Evolutionary conservation across 2,329 filamentous ascomycete genomes (phyloP).

Genomic region (Colletotrichum shisoi): DNA sequence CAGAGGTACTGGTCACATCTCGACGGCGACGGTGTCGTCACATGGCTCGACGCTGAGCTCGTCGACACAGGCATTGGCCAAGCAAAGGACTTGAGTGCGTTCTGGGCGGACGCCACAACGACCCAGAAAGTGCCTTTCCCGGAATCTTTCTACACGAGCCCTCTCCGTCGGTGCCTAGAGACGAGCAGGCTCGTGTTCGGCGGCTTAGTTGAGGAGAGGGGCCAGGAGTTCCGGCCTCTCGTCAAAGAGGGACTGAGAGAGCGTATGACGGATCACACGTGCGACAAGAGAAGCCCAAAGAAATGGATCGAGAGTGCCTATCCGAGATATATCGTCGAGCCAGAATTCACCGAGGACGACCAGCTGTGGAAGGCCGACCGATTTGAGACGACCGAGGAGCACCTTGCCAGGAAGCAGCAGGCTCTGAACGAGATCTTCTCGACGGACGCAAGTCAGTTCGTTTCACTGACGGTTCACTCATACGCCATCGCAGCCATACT

Average conservation of each 20-base stretch:
- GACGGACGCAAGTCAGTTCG: conserved; percentile 49
- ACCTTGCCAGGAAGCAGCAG: conserved; percentile 53
- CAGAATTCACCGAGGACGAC: conserved; percentile 64
- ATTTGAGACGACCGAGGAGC: conserved; percentile 59
- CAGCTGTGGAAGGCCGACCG: conserved; percentile 57
- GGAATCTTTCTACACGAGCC: conserved; percentile 63
- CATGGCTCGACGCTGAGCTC: conserved; percentile 58
- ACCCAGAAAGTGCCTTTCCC: conserved; percentile 61
- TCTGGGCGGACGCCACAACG: conserved; percentile 59
- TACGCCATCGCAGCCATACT: conserved; percentile 56
- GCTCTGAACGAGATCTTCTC: conserved; percentile 59
- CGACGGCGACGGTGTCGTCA: conserved; percentile 50
- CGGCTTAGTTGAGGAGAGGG: conserved; percentile 50
- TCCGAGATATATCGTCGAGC: conserved; percentile 61
- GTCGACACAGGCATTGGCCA: conserved; percentile 62
- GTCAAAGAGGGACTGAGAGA: conserved; percentile 69
- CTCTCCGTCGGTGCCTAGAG: conserved; percentile 65
- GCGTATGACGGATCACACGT: conserved; percentile 67
- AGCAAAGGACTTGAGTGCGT: conserved; percentile 59
- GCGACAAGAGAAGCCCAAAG: conserved; percentile 62
- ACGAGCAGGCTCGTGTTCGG: conserved; percentile 63
- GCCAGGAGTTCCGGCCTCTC: conserved; percentile 56
- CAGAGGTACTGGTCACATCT: conserved; percentile 51
- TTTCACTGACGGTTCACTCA: conserved; percentile 62
- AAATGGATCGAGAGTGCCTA: conserved; percentile 59